Evolutionary conservation across 176 grass and related monocot species (phyloP).

Genomic region (Typha latifolia): DNA sequence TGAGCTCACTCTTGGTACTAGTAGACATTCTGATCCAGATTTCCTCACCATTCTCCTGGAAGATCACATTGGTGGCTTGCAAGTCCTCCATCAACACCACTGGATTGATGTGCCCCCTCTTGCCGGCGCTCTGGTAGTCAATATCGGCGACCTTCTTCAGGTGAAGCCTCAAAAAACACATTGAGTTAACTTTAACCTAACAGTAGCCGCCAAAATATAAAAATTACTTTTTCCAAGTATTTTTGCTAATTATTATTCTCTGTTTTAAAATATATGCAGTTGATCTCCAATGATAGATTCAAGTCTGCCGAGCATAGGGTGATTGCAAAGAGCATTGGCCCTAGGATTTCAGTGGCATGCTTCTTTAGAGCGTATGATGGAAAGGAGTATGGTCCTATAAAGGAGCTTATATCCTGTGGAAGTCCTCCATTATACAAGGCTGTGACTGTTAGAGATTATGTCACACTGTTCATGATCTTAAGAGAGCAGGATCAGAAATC

Average conservation of each 20-base stretch:
- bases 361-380: background rate
- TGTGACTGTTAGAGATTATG: too few species aligned
- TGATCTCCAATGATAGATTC: slow-evolving; percentile 8
- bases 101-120: slow-evolving; percentile 14
- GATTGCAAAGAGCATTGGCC: background rate
- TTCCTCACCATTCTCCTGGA: slow-evolving; percentile 29
- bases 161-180: too few species aligned
- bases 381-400: background rate
- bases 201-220: too few species aligned
- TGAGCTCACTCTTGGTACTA: too few species aligned
- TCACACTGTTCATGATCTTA: too few species aligned
- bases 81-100: slow-evolving; percentile 11
- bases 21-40: slow-evolving; percentile 22
- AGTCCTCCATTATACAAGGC: slow-evolving; percentile 4
- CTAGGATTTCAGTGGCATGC: slow-evolving; percentile 12
- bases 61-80: slow-evolving; percentile 19
- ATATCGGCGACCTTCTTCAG: too few species aligned
- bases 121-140: too few species aligned
- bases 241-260: too few species aligned
- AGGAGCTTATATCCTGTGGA: slow-evolving; percentile 6
- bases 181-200: too few species aligned
- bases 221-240: too few species aligned
- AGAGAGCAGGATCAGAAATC: too few species aligned
- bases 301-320: slow-evolving; percentile 15
- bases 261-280: too few species aligned